phyloP scores from a whole-genome alignment of 192 early-diverging fungal genomes.

The Coemansia erecta region DNA sequence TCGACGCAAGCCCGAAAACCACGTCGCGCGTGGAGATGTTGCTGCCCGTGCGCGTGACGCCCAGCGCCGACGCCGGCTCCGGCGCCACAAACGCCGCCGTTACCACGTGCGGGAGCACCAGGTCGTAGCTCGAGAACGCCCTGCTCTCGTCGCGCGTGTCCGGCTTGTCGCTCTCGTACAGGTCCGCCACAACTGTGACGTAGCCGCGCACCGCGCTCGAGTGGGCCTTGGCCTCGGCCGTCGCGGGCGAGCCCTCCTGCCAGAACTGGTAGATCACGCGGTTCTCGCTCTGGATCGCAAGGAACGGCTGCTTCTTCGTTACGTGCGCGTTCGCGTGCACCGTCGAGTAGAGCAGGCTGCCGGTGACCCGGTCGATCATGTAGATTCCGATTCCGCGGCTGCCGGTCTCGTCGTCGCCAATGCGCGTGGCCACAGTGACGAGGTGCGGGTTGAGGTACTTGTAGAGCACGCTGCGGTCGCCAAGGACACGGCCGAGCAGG shows the following conservation, averaged over 20 bases:
- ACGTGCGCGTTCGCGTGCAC: conserved; percentile 61
- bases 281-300: conserved; percentile 81
- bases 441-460: conserved; percentile 98
- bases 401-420: background rate
- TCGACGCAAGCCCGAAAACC: conserved; percentile 56
- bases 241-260: conserved; percentile 62
- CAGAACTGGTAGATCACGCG: conserved; percentile 86
- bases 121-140: conserved; percentile 72
- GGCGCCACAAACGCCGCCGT: conserved; percentile 76
- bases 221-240: conserved; percentile 17
- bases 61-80: conserved; percentile 72
- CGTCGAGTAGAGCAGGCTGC: conserved; percentile 72
- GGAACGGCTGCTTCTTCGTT: conserved; percentile 51
- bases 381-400: conserved; percentile 62
- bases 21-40: conserved; percentile 88
- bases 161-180: conserved; percentile 76
- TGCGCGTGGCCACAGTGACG: conserved; percentile 67
- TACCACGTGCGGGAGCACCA: conserved; percentile 67
- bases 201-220: conserved; percentile 59
- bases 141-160: conserved; percentile 71
- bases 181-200: conserved; percentile 79
- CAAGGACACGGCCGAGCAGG: conserved; percentile 88
- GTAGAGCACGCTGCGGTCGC: conserved; percentile 94
- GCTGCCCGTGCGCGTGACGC: conserved; percentile 77
- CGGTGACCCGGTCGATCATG: conserved; percentile 86